Evolutionary conservation across 2,329 filamentous ascomycete genomes (phyloP), one percentile per base, ranked within the genome.

Genomic region (Polychaeton citri): DNA sequence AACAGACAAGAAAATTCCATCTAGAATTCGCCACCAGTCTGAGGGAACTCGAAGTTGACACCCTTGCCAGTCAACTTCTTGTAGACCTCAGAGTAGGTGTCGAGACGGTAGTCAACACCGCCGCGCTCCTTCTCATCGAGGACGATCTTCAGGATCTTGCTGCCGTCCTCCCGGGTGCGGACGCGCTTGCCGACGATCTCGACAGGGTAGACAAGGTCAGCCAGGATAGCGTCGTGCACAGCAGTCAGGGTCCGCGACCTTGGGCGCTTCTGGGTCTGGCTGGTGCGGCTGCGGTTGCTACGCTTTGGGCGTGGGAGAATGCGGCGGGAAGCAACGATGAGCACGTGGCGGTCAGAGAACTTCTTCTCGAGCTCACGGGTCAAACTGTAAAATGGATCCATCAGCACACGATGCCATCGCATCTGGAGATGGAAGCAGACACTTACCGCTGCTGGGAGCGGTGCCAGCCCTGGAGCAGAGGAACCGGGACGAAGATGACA

Each of bases 291-390:
- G 73, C 86, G 87, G 74, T 80, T 85, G 66, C 86, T 94, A 66
- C 88, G 87, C 84, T 95, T 95, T 67, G 90, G 90, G 68, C 87
- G 86, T 66, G 90, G 88, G 46, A 98, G 78, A 61, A 98, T 98
- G 69, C 90, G 90, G 77, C 90, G 90, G 62, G 88, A 92, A 58
- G 90, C 90, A 59, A 98, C 81, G 79, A 98, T 86, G 67, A 98
- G 76, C 67, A 98, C 90, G 71, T 98, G 90, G 71, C 90, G 90
- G 78, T 98, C 90, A 51, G 90, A 96, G 85, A 98, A 98, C 76
- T 98, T 98, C 86, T 98, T 98, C 82, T 98, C 90, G 64, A 98
- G 87, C 78, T 98, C 90, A 72, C 90, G 90, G 69, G 90, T 98
- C 64, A 98, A 80, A 65, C 88, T 96, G 46, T 10, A 9, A 8